Percentiles rank a stretch among this genome's conserved stretches.
phyloP scores from a whole-genome alignment of 805 yeast species.

The Suhomyces sp. region DNA sequence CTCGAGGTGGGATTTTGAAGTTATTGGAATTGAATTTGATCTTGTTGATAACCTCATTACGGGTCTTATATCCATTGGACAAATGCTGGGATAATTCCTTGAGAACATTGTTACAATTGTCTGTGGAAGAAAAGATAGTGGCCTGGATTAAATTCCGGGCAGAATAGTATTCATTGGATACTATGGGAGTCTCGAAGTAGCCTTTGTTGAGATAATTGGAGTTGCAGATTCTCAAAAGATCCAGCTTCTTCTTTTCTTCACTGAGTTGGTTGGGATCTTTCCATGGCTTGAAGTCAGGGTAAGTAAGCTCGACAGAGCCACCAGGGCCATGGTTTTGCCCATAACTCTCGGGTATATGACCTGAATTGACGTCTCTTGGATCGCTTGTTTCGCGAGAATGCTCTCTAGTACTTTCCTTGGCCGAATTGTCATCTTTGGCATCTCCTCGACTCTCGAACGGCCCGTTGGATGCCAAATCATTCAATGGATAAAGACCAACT shows the following conservation, averaged over 20 bases:
- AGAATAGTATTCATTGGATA: constrained; percentile 65
- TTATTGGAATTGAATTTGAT: constrained; percentile 32
- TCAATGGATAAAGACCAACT: constrained; percentile 34
- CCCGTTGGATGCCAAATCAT: constrained; percentile 13
- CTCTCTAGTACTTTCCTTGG: too few relatives aligned
- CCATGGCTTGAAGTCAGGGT: constrained; percentile 79
- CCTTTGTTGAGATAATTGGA: constrained; percentile 64
- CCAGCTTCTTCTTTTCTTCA: constrained; percentile 33
- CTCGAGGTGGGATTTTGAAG: constrained; percentile 83
- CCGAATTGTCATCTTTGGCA: neutral
- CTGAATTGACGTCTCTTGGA: neutral
- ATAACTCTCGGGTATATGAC: too few relatives aligned
- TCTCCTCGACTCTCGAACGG: too few relatives aligned
- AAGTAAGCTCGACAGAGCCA: constrained; percentile 18
- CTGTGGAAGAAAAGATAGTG: constrained; percentile 36
- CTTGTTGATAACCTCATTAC: constrained; percentile 43
- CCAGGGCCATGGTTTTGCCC: neutral
- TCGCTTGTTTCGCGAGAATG: too few relatives aligned
- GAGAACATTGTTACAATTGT: constrained; percentile 34
- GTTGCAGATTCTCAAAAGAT: constrained; percentile 52
- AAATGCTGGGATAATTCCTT: constrained; percentile 39
- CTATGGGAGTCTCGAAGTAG: constrained; percentile 60
- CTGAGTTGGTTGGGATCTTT: constrained; percentile 44
- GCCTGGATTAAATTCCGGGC: constrained; percentile 62
- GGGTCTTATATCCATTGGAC: constrained; percentile 34